Base-by-base conservation (phyloP, 805 yeast genomes). In the Starmerella riodocensis region DNA sequence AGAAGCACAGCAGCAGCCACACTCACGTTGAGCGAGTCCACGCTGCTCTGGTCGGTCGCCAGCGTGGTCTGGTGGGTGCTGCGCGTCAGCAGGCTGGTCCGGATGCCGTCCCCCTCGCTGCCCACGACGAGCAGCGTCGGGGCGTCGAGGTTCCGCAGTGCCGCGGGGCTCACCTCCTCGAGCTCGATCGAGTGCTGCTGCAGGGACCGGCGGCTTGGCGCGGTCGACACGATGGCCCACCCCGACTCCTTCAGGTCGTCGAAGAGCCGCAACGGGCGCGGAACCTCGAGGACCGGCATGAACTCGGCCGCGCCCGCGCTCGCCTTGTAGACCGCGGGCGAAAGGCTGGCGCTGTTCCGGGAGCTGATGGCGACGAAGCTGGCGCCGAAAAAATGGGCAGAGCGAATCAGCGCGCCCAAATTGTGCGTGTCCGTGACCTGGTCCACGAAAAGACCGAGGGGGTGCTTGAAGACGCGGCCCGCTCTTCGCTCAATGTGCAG, bases 401-500 rank as follows among this genome's bases (percentile, higher is more conserved):
- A 71, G 54, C 95, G 64, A 22, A 81, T 59, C 31, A 84, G 73
- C 19, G 88, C 91, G 6, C 95, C 95, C 49, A 82, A 64, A 55
- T 84, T 84, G 55, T 82, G 93, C 0, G 94, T 88, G 56, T 84
- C 94, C 12, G 81, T 73, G 32, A 85, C 67, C 42, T 80, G 83
- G 57, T 84, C 94, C 20, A 84, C 59, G 50, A 69, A 83, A 3
- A 84, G 48, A 0, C 84, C 94, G 14, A 85, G 51, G 2, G 94
- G 45, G 12, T 7, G n/a, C n/a, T 16, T 34, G 32, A 36, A 25
- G 17, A 12, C 17, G 16, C 33, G 36, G 12, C 12, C 19, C 5
- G 16, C 18, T n/a, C n/a, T n/a, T n/a, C n/a, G n/a, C 3, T 6
- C 11, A 9, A 19, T n/a, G n/a, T 6, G 23, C 16, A 24, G 31